Percentiles rank a stretch among this genome's conserved stretches.
These are phyloP conservation scores for Fusarium sp. DNA, from an alignment of 2,329 filamentous ascomycete genomes.

Conservation along the genomic window DNA sequence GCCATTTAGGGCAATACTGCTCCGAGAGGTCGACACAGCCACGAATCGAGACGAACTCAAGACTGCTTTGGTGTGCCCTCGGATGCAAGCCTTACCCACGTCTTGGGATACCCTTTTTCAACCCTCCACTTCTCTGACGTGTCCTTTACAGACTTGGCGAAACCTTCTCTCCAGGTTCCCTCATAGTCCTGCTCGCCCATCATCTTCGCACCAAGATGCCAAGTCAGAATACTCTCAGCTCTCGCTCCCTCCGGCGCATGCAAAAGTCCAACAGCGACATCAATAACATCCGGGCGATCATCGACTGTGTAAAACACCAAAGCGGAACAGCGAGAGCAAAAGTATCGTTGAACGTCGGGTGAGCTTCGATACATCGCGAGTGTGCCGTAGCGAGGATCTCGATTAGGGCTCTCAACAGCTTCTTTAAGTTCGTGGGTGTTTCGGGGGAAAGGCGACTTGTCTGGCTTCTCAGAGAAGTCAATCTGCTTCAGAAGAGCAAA, in stretches of 20 bases:
- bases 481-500: constrained; percentile 55
- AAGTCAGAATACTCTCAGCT: constrained; percentile 57
- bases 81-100: constrained; percentile 17
- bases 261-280: constrained; percentile 59
- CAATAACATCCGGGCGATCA: constrained; percentile 52
- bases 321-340: constrained; percentile 60
- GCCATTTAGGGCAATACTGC: too few species aligned
- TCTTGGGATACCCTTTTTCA: constrained; percentile 11
- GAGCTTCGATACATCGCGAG: constrained; percentile 58
- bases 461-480: constrained; percentile 38
- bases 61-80: neutral
- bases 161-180: constrained; percentile 30
- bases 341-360: constrained; percentile 58
- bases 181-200: constrained; percentile 15
- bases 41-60: too few species aligned
- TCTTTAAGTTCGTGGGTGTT: constrained; percentile 46
- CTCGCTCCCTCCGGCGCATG: constrained; percentile 57
- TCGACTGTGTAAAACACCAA: constrained; percentile 58
- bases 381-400: constrained; percentile 55
- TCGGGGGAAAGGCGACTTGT: constrained; percentile 13
- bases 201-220: constrained; percentile 50
- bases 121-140: constrained; percentile 39
- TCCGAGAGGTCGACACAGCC: too few species aligned
- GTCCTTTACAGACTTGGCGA: constrained; percentile 17
- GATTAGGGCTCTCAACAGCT: constrained; percentile 43